Evolutionary conservation across 192 early-diverging fungal genomes (phyloP).

Genomic region (Dimargaris xerosporica): DNA sequence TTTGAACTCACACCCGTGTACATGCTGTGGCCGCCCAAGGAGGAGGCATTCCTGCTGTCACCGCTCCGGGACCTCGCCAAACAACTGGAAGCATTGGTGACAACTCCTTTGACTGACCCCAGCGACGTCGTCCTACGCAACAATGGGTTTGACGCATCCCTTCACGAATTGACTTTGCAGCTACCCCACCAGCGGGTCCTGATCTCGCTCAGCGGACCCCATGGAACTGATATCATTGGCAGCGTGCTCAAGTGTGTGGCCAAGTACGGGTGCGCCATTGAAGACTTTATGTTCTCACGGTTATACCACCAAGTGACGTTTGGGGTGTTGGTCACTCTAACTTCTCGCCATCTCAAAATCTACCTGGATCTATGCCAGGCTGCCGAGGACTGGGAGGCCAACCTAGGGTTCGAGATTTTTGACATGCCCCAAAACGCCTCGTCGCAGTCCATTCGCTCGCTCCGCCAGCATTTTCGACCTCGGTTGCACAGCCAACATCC

Average conservation of each 20-base stretch:
- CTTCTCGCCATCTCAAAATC: constrained; percentile 54
- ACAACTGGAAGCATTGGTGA: too few relatives aligned
- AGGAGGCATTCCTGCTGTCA: too few relatives aligned
- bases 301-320: constrained; percentile 91
- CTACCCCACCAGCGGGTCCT: constrained; percentile 45
- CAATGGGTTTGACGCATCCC: too few relatives aligned
- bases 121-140: too few relatives aligned
- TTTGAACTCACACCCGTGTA: too few relatives aligned
- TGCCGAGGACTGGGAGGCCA: constrained; percentile 75
- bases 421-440: background rate
- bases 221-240: constrained; percentile 86
- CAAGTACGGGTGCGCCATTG: constrained; percentile 56
- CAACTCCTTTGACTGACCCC: too few relatives aligned
- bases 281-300: constrained; percentile 76
- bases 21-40: too few relatives aligned
- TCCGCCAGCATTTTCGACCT: constrained; percentile 4
- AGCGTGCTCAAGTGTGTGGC: constrained; percentile 60
- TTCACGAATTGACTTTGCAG: too few relatives aligned
- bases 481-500: constrained; percentile 17
- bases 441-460: background rate
- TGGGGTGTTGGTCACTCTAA: constrained; percentile 66
- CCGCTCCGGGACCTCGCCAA: too few relatives aligned
- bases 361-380: constrained; percentile 60
- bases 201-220: constrained; percentile 67
- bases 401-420: constrained; percentile 59